Percentiles rank a stretch among this genome's conserved stretches.
phyloP scores from a whole-genome alignment of 805 yeast genomes.

The Myxozyma monticola region DNA sequence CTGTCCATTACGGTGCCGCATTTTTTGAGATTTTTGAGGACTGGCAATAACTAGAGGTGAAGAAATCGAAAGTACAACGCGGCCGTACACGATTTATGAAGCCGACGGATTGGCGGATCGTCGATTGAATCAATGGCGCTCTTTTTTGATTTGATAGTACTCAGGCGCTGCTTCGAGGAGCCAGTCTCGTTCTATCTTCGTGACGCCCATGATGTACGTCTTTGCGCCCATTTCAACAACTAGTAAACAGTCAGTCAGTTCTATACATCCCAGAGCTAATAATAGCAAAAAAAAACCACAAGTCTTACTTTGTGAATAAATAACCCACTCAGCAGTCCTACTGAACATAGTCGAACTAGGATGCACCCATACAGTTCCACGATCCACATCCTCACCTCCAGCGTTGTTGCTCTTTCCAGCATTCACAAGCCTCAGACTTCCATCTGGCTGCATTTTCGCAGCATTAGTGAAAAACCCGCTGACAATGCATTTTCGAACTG shows the following conservation, averaged over 20 bases:
- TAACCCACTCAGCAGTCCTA: constrained; percentile 25
- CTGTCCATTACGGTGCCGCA: no score
- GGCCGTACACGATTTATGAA: no score
- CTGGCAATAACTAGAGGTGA: no score
- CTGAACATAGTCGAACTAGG: constrained; percentile 29
- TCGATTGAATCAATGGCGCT: no score
- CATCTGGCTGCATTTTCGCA: constrained; percentile 29
- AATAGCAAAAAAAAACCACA: no score
- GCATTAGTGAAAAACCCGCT: constrained; percentile 28
- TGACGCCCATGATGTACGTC: constrained; percentile 25
- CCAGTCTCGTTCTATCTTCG: constrained; percentile 31
- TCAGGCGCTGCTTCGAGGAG: constrained; percentile 27
- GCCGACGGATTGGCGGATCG: no score
- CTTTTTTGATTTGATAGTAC: constrained; percentile 13
- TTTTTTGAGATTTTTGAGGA: no score
- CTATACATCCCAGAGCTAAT: neutral
- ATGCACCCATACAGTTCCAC: constrained; percentile 24
- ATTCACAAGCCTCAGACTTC: constrained; percentile 21
- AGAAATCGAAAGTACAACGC: no score
- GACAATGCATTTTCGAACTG: constrained; percentile 25
- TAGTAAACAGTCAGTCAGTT: neutral
- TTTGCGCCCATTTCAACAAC: constrained; percentile 26
- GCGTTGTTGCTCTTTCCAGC: neutral
- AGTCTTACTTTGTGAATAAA: constrained; percentile 20
- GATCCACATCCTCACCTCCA: neutral